Conservation (phyloP, 139 green algal genomes). For the Limnomonas spitsbergensis region DNA sequence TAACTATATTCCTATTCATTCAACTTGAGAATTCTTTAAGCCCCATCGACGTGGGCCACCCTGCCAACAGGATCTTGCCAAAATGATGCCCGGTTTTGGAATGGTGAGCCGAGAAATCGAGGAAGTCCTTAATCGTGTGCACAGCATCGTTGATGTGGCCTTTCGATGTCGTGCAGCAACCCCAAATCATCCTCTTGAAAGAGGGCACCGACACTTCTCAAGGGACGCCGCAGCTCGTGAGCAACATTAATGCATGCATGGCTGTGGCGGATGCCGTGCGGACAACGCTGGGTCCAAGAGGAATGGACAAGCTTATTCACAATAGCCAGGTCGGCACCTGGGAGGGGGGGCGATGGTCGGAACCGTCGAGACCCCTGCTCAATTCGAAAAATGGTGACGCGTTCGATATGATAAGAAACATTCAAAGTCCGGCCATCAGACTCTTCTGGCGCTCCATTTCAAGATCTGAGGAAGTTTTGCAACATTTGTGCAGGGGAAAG, state of each 20-base stretch:
- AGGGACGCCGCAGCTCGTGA: slow-evolving; percentile 93
- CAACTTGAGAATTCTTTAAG: too few relatives aligned
- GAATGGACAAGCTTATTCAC: slow-evolving; percentile 98
- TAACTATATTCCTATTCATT: too few relatives aligned
- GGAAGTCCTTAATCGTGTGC: background rate
- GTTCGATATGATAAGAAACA: too few relatives aligned
- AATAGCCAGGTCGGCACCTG: slow-evolving; percentile 58
- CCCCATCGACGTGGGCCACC: too few relatives aligned
- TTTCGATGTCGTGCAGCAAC: slow-evolving; percentile 55
- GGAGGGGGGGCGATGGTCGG: background rate
- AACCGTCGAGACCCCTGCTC: too few relatives aligned
- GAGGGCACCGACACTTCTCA: slow-evolving; percentile 98
- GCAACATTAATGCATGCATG: slow-evolving; percentile 98
- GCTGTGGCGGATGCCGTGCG: slow-evolving; percentile 91
- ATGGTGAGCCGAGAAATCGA: slow-evolving; percentile 9
- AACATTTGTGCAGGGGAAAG: slow-evolving; percentile 34
- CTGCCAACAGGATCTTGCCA: slow-evolving; percentile 6
- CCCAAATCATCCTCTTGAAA: slow-evolving; percentile 97
- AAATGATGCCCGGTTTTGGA: slow-evolving; percentile 29
- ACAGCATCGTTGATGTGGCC: background rate
- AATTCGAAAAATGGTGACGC: too few relatives aligned
- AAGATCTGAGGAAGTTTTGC: too few relatives aligned
- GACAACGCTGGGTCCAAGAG: slow-evolving; percentile 93
- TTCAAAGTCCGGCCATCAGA: too few relatives aligned
- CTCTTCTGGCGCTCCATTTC: too few relatives aligned